These are phyloP conservation scores for Wickerhamomyces ciferrii DNA, from an alignment of 805 yeast species.

Conservation along the genomic window DNA sequence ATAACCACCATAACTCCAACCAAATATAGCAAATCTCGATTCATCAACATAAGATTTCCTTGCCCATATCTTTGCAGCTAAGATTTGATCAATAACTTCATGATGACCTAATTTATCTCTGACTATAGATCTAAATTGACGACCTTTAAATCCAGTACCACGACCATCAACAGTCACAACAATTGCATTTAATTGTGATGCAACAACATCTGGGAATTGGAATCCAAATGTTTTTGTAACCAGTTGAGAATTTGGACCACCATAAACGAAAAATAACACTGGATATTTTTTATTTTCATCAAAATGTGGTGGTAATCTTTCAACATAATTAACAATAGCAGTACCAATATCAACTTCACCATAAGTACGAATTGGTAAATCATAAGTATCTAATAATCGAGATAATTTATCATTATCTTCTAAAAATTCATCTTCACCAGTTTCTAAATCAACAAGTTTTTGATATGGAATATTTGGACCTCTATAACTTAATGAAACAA, in stretches of 20 bases:
- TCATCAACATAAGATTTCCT: constrained; percentile 58
- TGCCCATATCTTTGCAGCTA: constrained; percentile 75
- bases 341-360: constrained; percentile 48
- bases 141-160: constrained; percentile 91
- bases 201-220: constrained; percentile 68
- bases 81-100: constrained; percentile 84
- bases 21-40: constrained; percentile 81
- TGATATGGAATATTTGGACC: constrained; percentile 86
- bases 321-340: constrained; percentile 57
- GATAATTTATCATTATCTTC: constrained; percentile 38
- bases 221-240: constrained; percentile 60
- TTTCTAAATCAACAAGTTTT: constrained; percentile 52
- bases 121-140: constrained; percentile 70
- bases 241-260: constrained; percentile 92
- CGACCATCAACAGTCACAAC: constrained; percentile 96
- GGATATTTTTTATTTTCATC: constrained; percentile 58
- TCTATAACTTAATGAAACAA: constrained; percentile 57
- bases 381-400: constrained; percentile 35
- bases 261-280: constrained; percentile 83
- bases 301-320: constrained; percentile 74
- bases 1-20: constrained; percentile 98
- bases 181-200: constrained; percentile 73
- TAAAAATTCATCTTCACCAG: constrained; percentile 22
- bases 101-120: constrained; percentile 76
- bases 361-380: constrained; percentile 50